Evolutionary conservation across 73 alveolate genomes (phyloP).

Genomic region (Halteria grandinella): DNA sequence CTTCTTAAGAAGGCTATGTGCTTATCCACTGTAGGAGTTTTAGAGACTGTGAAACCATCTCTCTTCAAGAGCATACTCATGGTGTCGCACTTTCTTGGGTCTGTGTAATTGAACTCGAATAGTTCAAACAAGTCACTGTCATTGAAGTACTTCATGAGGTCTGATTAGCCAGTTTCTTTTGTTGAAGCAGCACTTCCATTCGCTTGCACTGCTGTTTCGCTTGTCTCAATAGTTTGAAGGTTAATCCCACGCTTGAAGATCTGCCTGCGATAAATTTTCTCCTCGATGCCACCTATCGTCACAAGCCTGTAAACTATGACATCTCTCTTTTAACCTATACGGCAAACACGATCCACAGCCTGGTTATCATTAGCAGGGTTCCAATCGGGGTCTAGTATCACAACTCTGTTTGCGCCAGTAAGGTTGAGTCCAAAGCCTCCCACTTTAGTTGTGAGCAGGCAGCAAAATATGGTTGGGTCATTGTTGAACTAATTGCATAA

Average conservation of each 20-base stretch:
- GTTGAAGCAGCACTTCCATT: background rate
- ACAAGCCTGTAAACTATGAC: conserved; percentile 77
- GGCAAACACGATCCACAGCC: conserved; percentile 77
- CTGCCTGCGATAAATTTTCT: conserved; percentile 58
- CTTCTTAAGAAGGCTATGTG: conserved; percentile 36
- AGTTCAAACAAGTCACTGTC: conserved; percentile 58
- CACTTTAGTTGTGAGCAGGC: conserved; percentile 67
- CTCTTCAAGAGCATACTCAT: conserved; percentile 36
- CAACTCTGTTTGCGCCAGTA: conserved; percentile 76
- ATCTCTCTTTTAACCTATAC: conserved; percentile 76
- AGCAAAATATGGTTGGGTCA: too few relatives aligned
- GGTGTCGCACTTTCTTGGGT: conserved; percentile 13
- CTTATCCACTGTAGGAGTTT: conserved; percentile 32
- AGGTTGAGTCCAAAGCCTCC: conserved; percentile 81
- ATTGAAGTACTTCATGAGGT: conserved; percentile 48
- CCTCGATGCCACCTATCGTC: conserved; percentile 73
- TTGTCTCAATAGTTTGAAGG: conserved; percentile 50
- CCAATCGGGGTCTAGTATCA: conserved; percentile 85
- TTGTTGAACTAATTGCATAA: conserved; percentile 62
- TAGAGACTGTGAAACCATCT: conserved; percentile 33
- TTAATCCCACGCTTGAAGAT: conserved; percentile 64
- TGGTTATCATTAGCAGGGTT: conserved; percentile 81
- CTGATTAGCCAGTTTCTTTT: background rate
- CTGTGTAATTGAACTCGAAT: conserved; percentile 44
- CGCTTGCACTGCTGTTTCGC: background rate